A percentile compares a stretch with the other conserved stretches of the same genome.
These are phyloP conservation scores for Ciborinia camelliae DNA, from an alignment of 2,329 filamentous ascomycete genomes.

Conservation along the genomic window DNA sequence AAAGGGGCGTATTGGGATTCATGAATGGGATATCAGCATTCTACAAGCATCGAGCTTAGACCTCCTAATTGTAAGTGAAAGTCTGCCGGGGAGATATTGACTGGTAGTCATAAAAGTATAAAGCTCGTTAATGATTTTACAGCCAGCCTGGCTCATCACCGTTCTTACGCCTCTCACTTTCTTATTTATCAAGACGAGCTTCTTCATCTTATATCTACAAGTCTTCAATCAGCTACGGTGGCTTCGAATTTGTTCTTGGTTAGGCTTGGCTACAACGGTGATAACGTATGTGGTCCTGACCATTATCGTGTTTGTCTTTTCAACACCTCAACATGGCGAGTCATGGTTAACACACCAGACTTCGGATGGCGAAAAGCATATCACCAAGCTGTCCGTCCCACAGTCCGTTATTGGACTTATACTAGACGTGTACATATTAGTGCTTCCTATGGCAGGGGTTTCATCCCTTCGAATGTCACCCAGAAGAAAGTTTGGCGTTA, in stretches of 20 bases:
- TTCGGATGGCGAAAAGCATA: not conserved
- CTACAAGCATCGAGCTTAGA: not conserved
- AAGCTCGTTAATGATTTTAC: not conserved
- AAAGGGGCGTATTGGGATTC: not conserved
- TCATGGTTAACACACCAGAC: not conserved
- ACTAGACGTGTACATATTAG: conserved; percentile 5
- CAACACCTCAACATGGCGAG: not conserved
- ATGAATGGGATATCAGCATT: conserved; percentile 2
- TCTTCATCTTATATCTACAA: conserved; percentile 5
- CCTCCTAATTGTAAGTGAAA: not conserved
- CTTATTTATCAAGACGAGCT: not conserved
- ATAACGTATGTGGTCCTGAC: conserved; percentile 1
- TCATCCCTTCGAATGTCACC: not conserved
- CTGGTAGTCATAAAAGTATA: not conserved
- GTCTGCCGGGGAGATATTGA: not conserved
- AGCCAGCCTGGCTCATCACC: not conserved
- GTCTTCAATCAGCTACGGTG: not conserved
- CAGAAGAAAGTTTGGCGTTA: conserved; percentile 1
- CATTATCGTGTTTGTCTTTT: not conserved
- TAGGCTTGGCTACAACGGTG: not conserved
- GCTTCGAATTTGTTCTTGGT: conserved; percentile 1
- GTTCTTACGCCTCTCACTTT: not conserved
- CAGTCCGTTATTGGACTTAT: not conserved
- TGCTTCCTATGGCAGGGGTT: not conserved
- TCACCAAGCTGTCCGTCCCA: not conserved